Percentiles rank a stretch among this genome's conserved stretches.
Evolutionary conservation across 179 eudicot species (phyloP).

Genomic region (Amaranthus tricolor): DNA sequence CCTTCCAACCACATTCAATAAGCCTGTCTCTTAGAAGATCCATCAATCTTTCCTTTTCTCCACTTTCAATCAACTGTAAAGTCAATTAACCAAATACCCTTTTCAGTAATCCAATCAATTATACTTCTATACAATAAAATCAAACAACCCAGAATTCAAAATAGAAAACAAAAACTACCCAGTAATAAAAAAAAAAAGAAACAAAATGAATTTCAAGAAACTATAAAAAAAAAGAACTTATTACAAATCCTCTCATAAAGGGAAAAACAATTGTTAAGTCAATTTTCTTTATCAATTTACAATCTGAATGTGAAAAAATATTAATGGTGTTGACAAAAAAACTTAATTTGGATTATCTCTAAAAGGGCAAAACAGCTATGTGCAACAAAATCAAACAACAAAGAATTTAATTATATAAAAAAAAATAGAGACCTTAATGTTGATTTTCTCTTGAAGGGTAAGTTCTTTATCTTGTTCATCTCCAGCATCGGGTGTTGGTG

Average conservation of each 20-base stretch:
- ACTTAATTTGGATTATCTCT: slow-evolving; percentile 61
- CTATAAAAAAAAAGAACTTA: background rate
- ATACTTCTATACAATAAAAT: background rate
- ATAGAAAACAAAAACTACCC: background rate
- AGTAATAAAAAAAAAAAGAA: background rate
- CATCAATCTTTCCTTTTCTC: slow-evolving; percentile 83
- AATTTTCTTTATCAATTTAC: too few relatives aligned
- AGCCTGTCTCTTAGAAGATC: slow-evolving; percentile 86
- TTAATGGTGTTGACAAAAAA: background rate
- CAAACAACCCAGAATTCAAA: background rate
- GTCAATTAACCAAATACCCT: slow-evolving; percentile 21
- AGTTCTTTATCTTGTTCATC: slow-evolving; percentile 61
- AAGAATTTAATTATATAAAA: background rate
- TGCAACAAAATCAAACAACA: too few relatives aligned
- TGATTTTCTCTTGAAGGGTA: slow-evolving; percentile 60
- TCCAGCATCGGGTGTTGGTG: slow-evolving; percentile 73
- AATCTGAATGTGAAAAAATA: background rate
- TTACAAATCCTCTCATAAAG: too few relatives aligned
- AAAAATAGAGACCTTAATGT: slow-evolving; percentile 49
- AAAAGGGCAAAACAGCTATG: slow-evolving; percentile 36
- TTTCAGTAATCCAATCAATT: slow-evolving; percentile 13
- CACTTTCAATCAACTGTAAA: slow-evolving; percentile 70
- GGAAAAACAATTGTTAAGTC: too few relatives aligned
- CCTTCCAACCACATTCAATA: slow-evolving; percentile 90
- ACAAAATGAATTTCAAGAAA: slow-evolving; percentile 8